A percentile compares a stretch with the other conserved stretches of the same genome.
Evolutionary conservation across 495 filamentous ascomycete species (phyloP).

Genomic region (Tuber borchii): DNA sequence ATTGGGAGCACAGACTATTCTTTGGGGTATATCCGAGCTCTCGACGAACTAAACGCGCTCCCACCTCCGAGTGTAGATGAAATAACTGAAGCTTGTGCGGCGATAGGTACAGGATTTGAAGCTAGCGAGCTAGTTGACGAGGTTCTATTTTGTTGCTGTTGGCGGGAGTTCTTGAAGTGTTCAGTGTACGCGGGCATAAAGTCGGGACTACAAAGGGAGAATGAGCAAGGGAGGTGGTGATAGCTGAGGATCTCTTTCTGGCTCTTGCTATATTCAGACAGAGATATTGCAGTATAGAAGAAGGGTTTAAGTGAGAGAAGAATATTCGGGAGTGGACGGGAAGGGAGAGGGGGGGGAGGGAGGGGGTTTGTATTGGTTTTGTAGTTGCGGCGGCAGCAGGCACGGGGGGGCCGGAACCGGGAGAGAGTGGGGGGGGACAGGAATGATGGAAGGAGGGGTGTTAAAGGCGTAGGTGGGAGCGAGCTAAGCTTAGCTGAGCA

Average conservation of each 20-base stretch:
- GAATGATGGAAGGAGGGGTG: conserved; percentile 17
- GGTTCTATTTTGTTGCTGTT: conserved; percentile 26
- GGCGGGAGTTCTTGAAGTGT: conserved; percentile 39
- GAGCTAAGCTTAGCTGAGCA: conserved; percentile 2
- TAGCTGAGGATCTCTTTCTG: conserved; percentile 32
- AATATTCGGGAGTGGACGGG: conserved; percentile 20
- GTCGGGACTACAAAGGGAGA: conserved; percentile 19
- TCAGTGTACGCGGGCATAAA: conserved; percentile 40
- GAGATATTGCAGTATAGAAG: conserved; percentile 11
- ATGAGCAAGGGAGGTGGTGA: conserved; percentile 2
- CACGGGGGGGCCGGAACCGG: conserved; percentile 18
- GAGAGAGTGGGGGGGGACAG: conserved; percentile 19
- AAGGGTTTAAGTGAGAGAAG: conserved; percentile 32
- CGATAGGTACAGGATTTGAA: conserved; percentile 21
- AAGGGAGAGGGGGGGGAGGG: neutral
- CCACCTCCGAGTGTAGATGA: conserved; percentile 34
- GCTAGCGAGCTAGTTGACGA: conserved; percentile 26
- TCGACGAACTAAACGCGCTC: conserved; percentile 36
- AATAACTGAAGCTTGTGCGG: conserved; percentile 21
- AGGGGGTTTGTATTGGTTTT: conserved; percentile 19
- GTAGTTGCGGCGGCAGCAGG: conserved; percentile 15
- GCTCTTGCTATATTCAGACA: conserved; percentile 25
- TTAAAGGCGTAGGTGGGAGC: conserved; percentile 4
- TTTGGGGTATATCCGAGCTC: conserved; percentile 39
- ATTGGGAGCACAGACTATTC: conserved; percentile 36